Conservation (phyloP, 2,329 filamentous ascomycete species). For the Aspergillus hiratsukae region DNA sequence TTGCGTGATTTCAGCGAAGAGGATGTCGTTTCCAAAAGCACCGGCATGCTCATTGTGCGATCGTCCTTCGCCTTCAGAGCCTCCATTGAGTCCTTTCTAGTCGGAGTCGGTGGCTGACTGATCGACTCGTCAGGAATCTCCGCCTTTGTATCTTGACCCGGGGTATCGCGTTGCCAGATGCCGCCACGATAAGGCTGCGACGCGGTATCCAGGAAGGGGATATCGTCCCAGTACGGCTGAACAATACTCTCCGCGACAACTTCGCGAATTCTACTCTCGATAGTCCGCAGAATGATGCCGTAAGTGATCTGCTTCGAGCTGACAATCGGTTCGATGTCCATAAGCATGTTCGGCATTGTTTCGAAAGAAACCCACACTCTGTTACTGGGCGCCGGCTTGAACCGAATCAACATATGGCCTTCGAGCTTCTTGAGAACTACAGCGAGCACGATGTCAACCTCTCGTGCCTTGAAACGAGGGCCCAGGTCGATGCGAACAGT, state of each 20-base stretch:
- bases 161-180: constrained; percentile 58
- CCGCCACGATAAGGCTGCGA: constrained; percentile 78
- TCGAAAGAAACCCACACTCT: constrained; percentile 95
- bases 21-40: constrained; percentile 21
- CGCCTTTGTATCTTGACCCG: constrained; percentile 38
- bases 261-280: constrained; percentile 91
- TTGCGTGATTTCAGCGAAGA: constrained; percentile 26
- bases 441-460: constrained; percentile 84
- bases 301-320: constrained; percentile 95
- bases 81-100: constrained; percentile 20
- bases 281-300: constrained; percentile 82
- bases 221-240: constrained; percentile 91
- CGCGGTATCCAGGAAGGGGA: constrained; percentile 80
- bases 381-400: constrained; percentile 95
- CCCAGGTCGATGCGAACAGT: constrained; percentile 89
- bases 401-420: constrained; percentile 76
- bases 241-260: constrained; percentile 90
- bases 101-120: constrained; percentile 17
- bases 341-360: constrained; percentile 86
- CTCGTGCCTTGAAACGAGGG: constrained; percentile 78
- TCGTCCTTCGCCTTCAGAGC: constrained; percentile 31
- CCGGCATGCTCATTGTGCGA: constrained; percentile 31
- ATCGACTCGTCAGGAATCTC: constrained; percentile 36
- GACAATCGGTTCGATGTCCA: constrained; percentile 92
- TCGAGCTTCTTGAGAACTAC: constrained; percentile 80